Evolutionary conservation across 106 monocot species (phyloP).

Genomic region (Allium cepa): DNA sequence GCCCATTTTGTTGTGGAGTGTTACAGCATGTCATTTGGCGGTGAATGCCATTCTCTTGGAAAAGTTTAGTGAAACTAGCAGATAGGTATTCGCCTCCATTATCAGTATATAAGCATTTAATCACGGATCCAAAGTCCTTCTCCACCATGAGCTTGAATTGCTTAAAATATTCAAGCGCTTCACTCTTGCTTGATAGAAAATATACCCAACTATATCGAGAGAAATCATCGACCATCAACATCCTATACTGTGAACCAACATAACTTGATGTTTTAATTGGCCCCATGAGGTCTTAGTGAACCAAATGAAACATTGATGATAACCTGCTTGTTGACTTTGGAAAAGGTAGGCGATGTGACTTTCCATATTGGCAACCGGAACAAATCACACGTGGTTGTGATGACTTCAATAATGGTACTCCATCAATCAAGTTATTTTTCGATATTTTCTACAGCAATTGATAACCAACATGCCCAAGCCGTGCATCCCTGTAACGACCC

Average conservation of each 20-base stretch:
- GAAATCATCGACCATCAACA: conserved; percentile 4
- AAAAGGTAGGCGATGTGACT: not conserved
- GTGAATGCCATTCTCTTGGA: not conserved
- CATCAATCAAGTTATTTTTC: not conserved
- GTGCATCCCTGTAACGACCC: too few relatives aligned
- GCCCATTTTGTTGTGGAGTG: not conserved
- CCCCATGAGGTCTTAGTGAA: not conserved
- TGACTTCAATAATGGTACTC: not conserved
- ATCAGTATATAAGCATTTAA: not conserved
- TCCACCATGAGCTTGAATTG: not conserved
- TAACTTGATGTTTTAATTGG: not conserved
- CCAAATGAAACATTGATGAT: not conserved
- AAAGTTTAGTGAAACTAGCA: not conserved
- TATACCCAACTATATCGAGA: not conserved
- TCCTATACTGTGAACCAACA: not conserved
- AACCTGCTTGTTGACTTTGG: too few relatives aligned
- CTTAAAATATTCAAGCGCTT: not conserved
- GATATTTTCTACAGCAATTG: not conserved
- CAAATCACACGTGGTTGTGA: not conserved
- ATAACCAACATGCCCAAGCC: not conserved
- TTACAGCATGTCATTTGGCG: not conserved
- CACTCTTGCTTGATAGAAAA: not conserved
- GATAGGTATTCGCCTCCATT: not conserved
- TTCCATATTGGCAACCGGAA: not conserved
- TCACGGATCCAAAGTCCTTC: not conserved